Base-by-base conservation (phyloP, 306 rosid genomes). In the Cicer bijugum region DNA sequence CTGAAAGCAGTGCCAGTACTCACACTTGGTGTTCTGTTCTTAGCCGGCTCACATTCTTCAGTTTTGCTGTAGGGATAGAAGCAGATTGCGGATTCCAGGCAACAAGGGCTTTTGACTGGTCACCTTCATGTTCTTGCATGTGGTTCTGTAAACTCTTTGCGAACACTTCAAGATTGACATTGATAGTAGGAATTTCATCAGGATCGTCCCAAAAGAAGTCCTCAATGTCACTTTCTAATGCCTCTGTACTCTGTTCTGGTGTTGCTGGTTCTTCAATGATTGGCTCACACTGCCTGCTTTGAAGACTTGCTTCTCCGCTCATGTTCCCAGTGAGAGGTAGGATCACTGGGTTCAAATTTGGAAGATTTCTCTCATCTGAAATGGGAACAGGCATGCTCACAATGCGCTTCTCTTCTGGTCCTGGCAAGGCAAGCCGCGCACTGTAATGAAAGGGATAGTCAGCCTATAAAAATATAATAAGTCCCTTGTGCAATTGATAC, bases 11-110 rank as follows among this genome's bases (percentile, higher is more conserved):
- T 44, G 67, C 10, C 7, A 19, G 48, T 57, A 83, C 97, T 88
- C 81, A 94, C 98, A 91, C 98, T 72, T 81, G 96, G 82, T 94
- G 98, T 83, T 94, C 98, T 64, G 98, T 94, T 60, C 97, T 84
- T 76, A 94, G 87, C 83, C 91, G 86, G 82, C 86, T 91, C 84
- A 88, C 85, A 74, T 87, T 80, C 96, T 91, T 94, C 82, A 88
- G 82, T 80, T 88, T 91, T 66, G 88, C 88, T 57, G 85, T 79
- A 72, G 97, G 97, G 74, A 89, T 79, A 47, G 80, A 85, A 81
- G 96, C 82, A 39, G 82, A 89, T 17, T 76, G 82, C 44, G 82
- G 83, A 72, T 67, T 83, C 87, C 88, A 80, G 67, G 90, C 87
- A 86, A 94, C 96, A 63, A 94, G 83, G 75, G 96, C 97, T 84